Evolutionary conservation across 495 filamentous ascomycete species (phyloP), one percentile per base, ranked within the genome.

Genomic region (Trichoderma erinaceum): DNA sequence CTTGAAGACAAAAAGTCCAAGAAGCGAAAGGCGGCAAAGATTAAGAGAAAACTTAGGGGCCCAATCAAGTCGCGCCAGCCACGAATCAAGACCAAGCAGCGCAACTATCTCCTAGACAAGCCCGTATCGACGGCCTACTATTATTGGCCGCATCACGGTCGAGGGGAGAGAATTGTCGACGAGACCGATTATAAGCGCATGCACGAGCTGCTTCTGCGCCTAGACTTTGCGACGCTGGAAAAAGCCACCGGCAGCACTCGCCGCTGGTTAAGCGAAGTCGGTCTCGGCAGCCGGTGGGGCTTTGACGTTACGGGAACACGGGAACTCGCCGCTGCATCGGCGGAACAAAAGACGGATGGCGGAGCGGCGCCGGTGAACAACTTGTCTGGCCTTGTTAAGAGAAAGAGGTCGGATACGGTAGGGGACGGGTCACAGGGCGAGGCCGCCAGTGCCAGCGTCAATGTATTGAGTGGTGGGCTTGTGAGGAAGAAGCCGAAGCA

Each of bases 161-260:
- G 91, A 50, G 92, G 91, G 10, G 80, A 89, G 23, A 81, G 90
- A 10, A 79, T 96, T 3, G 81, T 97, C 10, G 82, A 82, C 46
- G 88, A 91, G 44, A 82, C 82, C 66, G 86, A 87, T 48, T 99
- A 97, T 78, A 88, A 90, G 68, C 83, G 86, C 12, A 86, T 88
- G n/a, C 85, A 87, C 67, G 89, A 96, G 70, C 78, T 92, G 43
- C 81, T 99, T 1, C 84, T 97, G n/a, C 86, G 89, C 29, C 85
- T 93, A 16, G 92, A 97, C 75, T 97, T 97, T 77, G 87, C 87
- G 13, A 88, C 86, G 44, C 71, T 88, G 29, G 82, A 87, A 3
- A 83, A 90, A n/a, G 89, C 92, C 6, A 78, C 78, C 16, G 78
- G 81, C 27, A 92, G 90, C 73, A 93, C 92, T 12, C 79, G 76